Evolutionary conservation across 768 basidiomycete genomes (phyloP), one percentile per base, ranked within the genome.

Genomic region (Mycena haematopus): DNA sequence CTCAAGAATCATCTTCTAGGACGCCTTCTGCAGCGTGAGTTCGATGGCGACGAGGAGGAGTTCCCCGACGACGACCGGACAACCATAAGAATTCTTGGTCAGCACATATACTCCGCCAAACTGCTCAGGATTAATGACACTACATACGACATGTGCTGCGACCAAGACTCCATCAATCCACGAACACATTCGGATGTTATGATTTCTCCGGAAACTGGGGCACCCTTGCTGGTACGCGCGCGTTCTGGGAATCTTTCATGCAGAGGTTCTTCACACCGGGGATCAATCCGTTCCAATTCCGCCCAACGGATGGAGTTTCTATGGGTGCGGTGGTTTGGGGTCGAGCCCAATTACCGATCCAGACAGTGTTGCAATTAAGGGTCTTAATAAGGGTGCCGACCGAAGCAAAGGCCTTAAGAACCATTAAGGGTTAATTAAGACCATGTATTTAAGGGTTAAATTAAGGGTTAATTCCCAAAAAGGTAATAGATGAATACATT

Each of bases 61-160:
- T 56, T 66, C 25, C 51, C 44, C 5, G 51, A 10, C 14, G 36
- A 56, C 40, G 67, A 68, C 52, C 65, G 35, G 2, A 64, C 67
- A 1, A 53, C 44, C 0, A 65, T 73, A 3, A 11, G 31, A 21
- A 55, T 75, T 46, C 27, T 46, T 4, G 73, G 74, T 62, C 29
- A 74, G 63, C 64, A 33, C 36, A 65, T 76, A 25, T 80, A 69
- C 40, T 38, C 9, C 11, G 75, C 78, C 68, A 76, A 75, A 44
- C 56, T 66, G 0, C 17, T 81, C 0, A 72, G 71, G 0, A 45
- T 82, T 42, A 79, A 79, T 65, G 80, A 78, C 81, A 82, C 58
- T 76, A 83, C 66, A 58, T 82, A 82, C 58, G 76, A 83, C 66
- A 59, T 79, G 1, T 73, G 72, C 0, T 68, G 71, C 1, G 55